Base-by-base conservation (phyloP, 371 early-diverging fungal genomes). In the Actinomucor elegans region DNA sequence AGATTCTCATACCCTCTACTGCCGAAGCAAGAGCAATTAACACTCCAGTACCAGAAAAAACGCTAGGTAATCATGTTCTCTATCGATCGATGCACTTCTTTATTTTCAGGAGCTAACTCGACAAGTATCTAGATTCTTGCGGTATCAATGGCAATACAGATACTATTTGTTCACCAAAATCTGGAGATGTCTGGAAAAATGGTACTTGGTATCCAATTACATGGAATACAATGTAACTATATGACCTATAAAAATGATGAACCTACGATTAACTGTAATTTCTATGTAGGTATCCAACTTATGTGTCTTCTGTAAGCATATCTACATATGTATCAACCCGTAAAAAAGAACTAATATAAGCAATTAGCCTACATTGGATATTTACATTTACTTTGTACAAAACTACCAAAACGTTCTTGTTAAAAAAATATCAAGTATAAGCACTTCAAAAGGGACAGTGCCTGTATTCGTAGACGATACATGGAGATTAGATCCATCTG, bases 121-220 rank as follows among this genome's bases (percentile, higher is more conserved):
- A n/a, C n/a, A n/a, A n/a, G n/a, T n/a, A n/a, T n/a, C n/a, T 28
- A 27, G 28, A 26, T 9, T 27, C 38, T 17, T 65, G 65, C 11
- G 65, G 65, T 34, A 17, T 24, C 20, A 55, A 60, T 37, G 56
- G 52, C 27, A 52, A 60, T 49, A 54, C 59, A 17, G 60, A 60
- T 12, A 56, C 61, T 8, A 60, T 65, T 18, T 65, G 65, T 27
- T 65, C 65, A 23, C 65, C 65, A 29, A 55, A 46, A 32, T 10
- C 46, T 47, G 57, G 57, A 18, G 65, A 59, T 31, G 26, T 38
- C 24, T 65, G 65, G 65, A 60, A 18, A 28, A 60, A 56, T 44
- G 61, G 61, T 10, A 65, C 65, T 33, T 52, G 56, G 61, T 60
- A 65, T 35, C 56, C 56, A 17, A 60, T 65, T 20, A 60, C 61